phyloP scores from a whole-genome alignment of 2,329 filamentous ascomycete species.

The Waltergamsia citrina region DNA sequence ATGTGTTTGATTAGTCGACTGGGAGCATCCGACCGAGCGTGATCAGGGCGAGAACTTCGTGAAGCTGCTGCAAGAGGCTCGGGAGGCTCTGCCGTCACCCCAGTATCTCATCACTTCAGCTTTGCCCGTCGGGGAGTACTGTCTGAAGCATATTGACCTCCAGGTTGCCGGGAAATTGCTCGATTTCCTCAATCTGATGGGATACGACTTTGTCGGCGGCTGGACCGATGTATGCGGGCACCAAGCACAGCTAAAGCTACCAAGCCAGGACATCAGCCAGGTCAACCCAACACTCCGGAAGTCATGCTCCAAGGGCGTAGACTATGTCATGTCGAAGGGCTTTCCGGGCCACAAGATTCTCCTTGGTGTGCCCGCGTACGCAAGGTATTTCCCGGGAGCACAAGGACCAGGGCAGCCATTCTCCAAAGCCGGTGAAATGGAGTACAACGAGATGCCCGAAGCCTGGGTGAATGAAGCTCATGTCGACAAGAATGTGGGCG shows the following conservation, averaged over 20 bases:
- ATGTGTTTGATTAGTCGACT: constrained; percentile 42
- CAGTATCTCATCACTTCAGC: constrained; percentile 51
- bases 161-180: constrained; percentile 37
- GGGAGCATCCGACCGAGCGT: constrained; percentile 52
- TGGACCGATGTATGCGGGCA: constrained; percentile 54
- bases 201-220: constrained; percentile 57
- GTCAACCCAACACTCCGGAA: constrained; percentile 16
- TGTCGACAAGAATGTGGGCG: constrained; percentile 41
- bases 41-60: constrained; percentile 49
- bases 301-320: constrained; percentile 46
- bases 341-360: constrained; percentile 50
- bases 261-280: constrained; percentile 13
- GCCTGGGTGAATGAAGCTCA: constrained; percentile 29
- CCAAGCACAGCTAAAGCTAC: constrained; percentile 51
- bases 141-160: constrained; percentile 50
- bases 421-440: constrained; percentile 41
- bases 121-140: constrained; percentile 53
- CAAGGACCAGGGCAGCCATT: constrained; percentile 42
- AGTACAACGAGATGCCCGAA: constrained; percentile 51
- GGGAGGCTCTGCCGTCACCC: constrained; percentile 42
- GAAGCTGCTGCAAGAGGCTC: constrained; percentile 42
- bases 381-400: constrained; percentile 49
- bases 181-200: constrained; percentile 59
- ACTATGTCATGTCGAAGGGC: constrained; percentile 40
- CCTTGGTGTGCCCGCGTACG: constrained; percentile 55